These are phyloP conservation scores for Stemphylium vesicarium DNA, from an alignment of 2,329 filamentous ascomycete species.

Conservation along the genomic window DNA sequence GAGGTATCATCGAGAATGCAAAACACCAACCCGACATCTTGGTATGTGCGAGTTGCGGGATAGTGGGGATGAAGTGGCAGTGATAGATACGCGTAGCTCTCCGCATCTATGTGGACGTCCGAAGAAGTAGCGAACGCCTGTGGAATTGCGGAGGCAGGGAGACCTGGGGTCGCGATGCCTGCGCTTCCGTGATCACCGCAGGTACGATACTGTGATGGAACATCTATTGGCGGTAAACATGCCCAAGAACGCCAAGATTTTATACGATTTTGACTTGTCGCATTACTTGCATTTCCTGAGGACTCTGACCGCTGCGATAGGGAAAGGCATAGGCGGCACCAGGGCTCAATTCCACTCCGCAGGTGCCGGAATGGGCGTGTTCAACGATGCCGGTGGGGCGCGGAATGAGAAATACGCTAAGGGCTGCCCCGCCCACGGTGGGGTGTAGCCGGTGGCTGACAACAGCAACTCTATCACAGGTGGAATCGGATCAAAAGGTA, in stretches of 20 bases:
- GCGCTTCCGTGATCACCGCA: no score
- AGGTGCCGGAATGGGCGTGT: neutral
- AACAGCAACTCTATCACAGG: neutral
- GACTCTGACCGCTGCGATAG: constrained; percentile 23
- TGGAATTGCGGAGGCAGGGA: constrained; percentile 43
- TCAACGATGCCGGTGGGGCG: constrained; percentile 11
- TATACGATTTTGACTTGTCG: no score
- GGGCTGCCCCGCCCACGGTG: constrained; percentile 10
- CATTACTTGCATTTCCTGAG: no score
- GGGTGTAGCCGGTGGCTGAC: constrained; percentile 2
- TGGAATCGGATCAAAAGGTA: neutral
- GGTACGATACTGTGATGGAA: no score
- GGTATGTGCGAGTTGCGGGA: no score
- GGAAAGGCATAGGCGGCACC: constrained; percentile 6
- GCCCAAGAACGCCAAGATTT: no score
- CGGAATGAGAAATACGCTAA: neutral
- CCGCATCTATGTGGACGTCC: constrained; percentile 65
- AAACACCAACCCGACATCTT: no score
- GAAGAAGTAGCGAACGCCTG: constrained; percentile 56
- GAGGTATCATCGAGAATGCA: no score
- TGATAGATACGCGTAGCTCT: constrained; percentile 62
- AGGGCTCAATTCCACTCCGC: neutral
- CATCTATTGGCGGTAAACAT: no score
- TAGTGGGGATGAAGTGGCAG: constrained; percentile 57
- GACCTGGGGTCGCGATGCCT: no score